A percentile compares a stretch with the other conserved stretches of the same genome.
Evolutionary conservation across 179 eudicot genomes (phyloP).

Genomic region (Beta macrorhiza): DNA sequence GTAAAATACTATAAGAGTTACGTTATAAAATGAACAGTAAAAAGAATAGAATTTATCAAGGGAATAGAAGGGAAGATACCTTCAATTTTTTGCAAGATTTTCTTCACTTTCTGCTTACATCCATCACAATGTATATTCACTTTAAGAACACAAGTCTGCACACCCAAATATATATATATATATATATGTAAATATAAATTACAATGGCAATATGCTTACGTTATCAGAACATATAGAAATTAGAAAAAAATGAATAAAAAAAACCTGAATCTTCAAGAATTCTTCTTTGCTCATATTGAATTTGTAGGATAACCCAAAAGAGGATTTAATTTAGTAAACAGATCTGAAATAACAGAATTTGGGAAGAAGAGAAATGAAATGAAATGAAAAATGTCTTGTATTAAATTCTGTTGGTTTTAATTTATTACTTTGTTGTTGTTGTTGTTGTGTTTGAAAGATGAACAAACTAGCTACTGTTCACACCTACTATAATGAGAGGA

Average conservation of each 20-base stretch:
- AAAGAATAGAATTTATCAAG: neutral
- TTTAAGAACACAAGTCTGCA: conserved; percentile 55
- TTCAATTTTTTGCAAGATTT: conserved; percentile 51
- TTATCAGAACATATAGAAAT: neutral
- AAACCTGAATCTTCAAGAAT: conserved; percentile 52
- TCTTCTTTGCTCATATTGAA: conserved; percentile 48
- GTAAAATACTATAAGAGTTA: neutral
- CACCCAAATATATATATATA: neutral
- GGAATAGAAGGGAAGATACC: conserved; percentile 31
- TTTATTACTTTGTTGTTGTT: neutral
- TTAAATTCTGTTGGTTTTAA: no score
- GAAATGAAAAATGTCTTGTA: neutral
- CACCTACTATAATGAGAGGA: conserved; percentile 23
- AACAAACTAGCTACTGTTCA: neutral
- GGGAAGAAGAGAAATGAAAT: conserved; percentile 18
- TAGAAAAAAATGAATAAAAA: no score
- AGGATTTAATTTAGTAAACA: neutral
- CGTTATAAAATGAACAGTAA: neutral
- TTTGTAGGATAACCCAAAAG: neutral
- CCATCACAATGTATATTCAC: conserved; percentile 61
- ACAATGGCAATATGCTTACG: neutral
- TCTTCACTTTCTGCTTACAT: conserved; percentile 50
- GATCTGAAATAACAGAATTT: conserved; percentile 26
- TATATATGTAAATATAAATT: no score
- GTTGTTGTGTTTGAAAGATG: neutral